Percentiles rank a stretch among this genome's conserved stretches.
Evolutionary conservation across 805 yeast species (phyloP).

Genomic region (Hanseniaspora meyeri): DNA sequence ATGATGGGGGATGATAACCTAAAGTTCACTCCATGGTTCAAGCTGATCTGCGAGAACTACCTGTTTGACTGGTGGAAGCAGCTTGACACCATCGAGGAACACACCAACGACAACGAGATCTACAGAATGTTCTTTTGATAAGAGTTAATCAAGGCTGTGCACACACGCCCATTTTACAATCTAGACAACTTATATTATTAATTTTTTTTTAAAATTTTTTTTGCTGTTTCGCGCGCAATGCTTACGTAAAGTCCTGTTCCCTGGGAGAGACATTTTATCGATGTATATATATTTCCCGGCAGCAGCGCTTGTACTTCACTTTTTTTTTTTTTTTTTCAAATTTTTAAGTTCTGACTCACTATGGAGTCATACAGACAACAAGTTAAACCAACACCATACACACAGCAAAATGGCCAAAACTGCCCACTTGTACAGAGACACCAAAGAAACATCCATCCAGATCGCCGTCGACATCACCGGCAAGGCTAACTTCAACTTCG

Average conservation of each 20-base stretch:
- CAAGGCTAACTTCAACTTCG: slow-evolving; percentile 40
- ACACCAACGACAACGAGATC: slow-evolving; percentile 30
- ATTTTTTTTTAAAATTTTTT: no score
- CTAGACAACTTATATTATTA: background rate
- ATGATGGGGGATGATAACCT: slow-evolving; percentile 64
- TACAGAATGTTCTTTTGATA: slow-evolving; percentile 27
- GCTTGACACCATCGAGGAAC: slow-evolving; percentile 45
- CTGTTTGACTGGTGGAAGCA: slow-evolving; percentile 90
- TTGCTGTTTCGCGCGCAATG: no score
- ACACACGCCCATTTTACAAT: no score
- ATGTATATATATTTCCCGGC: no score
- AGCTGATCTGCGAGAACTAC: slow-evolving; percentile 81
- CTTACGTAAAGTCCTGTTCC: no score
- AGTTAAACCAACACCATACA: background rate
- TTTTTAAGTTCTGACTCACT: background rate
- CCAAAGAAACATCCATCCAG: slow-evolving; percentile 90
- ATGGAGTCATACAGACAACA: background rate
- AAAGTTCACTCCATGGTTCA: slow-evolving; percentile 95
- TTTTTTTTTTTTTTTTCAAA: no score
- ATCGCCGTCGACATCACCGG: slow-evolving; percentile 77
- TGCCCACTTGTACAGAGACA: slow-evolving; percentile 40
- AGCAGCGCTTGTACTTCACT: no score
- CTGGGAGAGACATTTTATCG: no score
- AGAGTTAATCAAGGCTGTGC: no score
- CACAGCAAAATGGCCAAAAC: slow-evolving; percentile 16